These are phyloP conservation scores for Xylaria grammica DNA, from an alignment of 495 filamentous ascomycete genomes.

Conservation along the genomic window DNA sequence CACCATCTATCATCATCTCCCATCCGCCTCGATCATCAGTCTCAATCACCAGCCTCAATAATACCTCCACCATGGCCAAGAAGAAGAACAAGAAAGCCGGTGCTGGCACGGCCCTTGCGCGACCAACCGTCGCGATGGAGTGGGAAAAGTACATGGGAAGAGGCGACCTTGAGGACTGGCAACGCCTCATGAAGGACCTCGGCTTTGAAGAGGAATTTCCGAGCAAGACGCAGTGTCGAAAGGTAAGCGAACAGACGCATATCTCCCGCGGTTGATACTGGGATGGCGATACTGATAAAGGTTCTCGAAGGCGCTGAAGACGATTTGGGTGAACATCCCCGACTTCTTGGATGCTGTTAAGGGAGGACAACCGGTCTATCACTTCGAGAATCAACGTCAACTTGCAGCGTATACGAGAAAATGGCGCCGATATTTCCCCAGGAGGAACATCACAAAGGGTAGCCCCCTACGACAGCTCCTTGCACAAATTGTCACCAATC, in stretches of 20 bases:
- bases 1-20: not conserved
- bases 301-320: conserved; percentile 7
- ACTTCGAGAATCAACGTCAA: conserved; percentile 26
- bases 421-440: conserved; percentile 30
- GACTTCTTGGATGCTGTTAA: conserved; percentile 42
- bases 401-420: conserved; percentile 35
- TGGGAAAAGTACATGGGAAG: conserved; percentile 40
- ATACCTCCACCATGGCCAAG: not conserved
- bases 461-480: conserved; percentile 37
- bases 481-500: conserved; percentile 2
- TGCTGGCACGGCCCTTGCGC: not conserved
- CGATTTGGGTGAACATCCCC: conserved; percentile 44
- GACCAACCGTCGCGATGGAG: not conserved
- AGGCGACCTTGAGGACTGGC: conserved; percentile 41
- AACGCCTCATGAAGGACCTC: conserved; percentile 42
- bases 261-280: not conserved
- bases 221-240: conserved; percentile 45
- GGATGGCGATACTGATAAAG: not conserved
- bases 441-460: conserved; percentile 21
- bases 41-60: not conserved
- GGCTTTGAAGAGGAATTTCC: conserved; percentile 32
- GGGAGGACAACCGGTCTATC: conserved; percentile 14
- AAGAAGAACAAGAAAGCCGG: conserved; percentile 12
- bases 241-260: conserved; percentile 28
- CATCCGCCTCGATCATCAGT: not conserved